Percentiles rank a stretch among this genome's conserved stretches.
phyloP scores from a whole-genome alignment of 768 basidiomycete genomes.

The Mycena vitilis region DNA sequence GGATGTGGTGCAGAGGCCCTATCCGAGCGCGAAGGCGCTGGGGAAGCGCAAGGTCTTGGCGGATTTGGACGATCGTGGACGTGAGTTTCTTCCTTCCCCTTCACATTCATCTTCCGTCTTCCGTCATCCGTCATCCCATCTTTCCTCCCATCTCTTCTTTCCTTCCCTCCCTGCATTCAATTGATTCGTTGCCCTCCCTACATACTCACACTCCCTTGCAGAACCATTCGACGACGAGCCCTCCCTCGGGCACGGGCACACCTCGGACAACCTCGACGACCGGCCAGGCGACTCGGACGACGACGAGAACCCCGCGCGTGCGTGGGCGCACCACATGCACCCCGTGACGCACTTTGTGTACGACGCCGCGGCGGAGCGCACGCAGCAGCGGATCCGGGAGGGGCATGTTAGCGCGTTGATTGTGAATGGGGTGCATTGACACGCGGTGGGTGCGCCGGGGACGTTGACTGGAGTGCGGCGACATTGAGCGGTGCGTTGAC shows the following conservation, averaged over 20 bases:
- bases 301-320: slow-evolving; percentile 44
- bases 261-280: slow-evolving; percentile 41
- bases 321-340: slow-evolving; percentile 51
- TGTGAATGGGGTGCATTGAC: slow-evolving; percentile 62
- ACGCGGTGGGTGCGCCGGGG: neutral
- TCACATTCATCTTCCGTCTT: neutral
- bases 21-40: slow-evolving; percentile 88
- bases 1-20: slow-evolving; percentile 47
- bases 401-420: slow-evolving; percentile 45
- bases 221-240: slow-evolving; percentile 69
- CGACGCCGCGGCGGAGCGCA: slow-evolving; percentile 90
- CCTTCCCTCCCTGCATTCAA: neutral
- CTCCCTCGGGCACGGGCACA: slow-evolving; percentile 56
- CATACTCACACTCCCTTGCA: slow-evolving; percentile 31
- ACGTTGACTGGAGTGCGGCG: too few relatives aligned
- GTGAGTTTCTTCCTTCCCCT: slow-evolving; percentile 9
- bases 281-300: slow-evolving; percentile 60
- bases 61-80: slow-evolving; percentile 59
- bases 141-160: too few relatives aligned
- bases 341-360: slow-evolving; percentile 81
- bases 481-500: too few relatives aligned
- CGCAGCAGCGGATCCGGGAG: slow-evolving; percentile 67
- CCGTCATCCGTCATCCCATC: too few relatives aligned
- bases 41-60: slow-evolving; percentile 82
- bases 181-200: too few relatives aligned